Percentiles rank a stretch among this genome's conserved stretches.
Conservation (phyloP, 805 yeast species). For the Kodamaea hsintzibuensis region DNA sequence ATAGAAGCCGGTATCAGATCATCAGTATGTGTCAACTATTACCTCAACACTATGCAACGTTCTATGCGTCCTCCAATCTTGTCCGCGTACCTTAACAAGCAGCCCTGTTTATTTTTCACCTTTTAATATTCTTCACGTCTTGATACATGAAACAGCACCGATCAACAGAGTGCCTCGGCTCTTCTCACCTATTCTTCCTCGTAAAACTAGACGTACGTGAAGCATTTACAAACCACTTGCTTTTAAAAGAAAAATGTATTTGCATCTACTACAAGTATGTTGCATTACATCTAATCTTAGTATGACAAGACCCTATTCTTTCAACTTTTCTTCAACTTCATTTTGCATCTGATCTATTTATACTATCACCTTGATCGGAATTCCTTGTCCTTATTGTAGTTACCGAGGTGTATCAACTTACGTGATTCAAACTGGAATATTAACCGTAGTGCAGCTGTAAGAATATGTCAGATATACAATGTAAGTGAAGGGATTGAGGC, state of each 20-base stretch:
- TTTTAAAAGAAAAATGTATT: too few species aligned
- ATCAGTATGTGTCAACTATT: not conserved
- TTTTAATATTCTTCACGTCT: not conserved
- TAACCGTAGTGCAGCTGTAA: not conserved
- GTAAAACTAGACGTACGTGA: not conserved
- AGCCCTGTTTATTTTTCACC: slow-evolving; percentile 1
- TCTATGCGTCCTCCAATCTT: not conserved
- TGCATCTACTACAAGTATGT: too few species aligned
- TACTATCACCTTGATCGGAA: too few species aligned
- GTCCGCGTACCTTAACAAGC: not conserved
- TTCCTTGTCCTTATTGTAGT: too few species aligned
- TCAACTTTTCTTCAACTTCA: too few species aligned
- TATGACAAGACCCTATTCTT: too few species aligned
- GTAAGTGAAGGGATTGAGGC: not conserved
- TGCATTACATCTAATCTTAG: too few species aligned
- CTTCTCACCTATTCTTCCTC: not conserved
- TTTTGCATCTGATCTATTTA: too few species aligned
- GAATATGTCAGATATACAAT: not conserved
- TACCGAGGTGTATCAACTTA: too few species aligned
- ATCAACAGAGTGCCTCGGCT: slow-evolving; percentile 3
- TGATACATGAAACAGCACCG: not conserved
- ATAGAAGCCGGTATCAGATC: not conserved
- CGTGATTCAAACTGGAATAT: too few species aligned
- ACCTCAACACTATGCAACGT: not conserved
- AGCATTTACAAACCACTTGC: too few species aligned